Evolutionary conservation across 164 flowering plant species (phyloP).

Genomic region (Vitis rotundifolia): DNA sequence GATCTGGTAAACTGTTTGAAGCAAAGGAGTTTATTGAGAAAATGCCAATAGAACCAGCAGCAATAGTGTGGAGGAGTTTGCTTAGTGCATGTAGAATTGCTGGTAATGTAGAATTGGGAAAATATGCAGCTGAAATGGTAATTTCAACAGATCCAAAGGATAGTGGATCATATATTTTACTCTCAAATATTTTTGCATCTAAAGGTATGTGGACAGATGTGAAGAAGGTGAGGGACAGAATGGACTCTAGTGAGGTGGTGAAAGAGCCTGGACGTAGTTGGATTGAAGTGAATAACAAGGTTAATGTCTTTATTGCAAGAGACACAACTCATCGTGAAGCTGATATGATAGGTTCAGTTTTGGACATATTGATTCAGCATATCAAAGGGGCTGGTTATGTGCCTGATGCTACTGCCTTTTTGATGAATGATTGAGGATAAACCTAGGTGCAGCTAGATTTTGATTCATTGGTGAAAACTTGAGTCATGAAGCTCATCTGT

Average conservation of each 20-base stretch:
- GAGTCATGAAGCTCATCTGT: too few relatives aligned
- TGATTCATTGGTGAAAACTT: too few relatives aligned
- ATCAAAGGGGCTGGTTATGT: constrained; percentile 36
- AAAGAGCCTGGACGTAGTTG: constrained; percentile 68
- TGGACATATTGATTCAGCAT: constrained; percentile 43
- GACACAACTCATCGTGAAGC: constrained; percentile 33
- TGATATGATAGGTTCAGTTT: constrained; percentile 29
- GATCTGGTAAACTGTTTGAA: constrained; percentile 55
- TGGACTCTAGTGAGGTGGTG: constrained; percentile 46
- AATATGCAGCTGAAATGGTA: constrained; percentile 60
- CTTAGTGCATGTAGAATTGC: constrained; percentile 48
- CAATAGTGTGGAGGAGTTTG: constrained; percentile 66
- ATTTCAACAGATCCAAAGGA: constrained; percentile 53
- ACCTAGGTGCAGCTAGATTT: too few relatives aligned
- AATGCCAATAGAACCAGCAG: constrained; percentile 62
- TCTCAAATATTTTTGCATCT: constrained; percentile 61
- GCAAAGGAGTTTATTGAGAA: constrained; percentile 60
- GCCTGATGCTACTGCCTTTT: constrained; percentile 26
- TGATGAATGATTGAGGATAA: constrained; percentile 23
- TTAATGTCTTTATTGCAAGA: constrained; percentile 43
- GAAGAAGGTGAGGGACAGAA: constrained; percentile 52
- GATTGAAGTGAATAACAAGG: constrained; percentile 42
- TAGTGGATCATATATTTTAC: constrained; percentile 54
- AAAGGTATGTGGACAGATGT: constrained; percentile 61
- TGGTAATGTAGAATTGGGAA: constrained; percentile 44